These are phyloP conservation scores for Nannochloris sp. DNA, from an alignment of 139 green algal genomes.

Conservation along the genomic window DNA sequence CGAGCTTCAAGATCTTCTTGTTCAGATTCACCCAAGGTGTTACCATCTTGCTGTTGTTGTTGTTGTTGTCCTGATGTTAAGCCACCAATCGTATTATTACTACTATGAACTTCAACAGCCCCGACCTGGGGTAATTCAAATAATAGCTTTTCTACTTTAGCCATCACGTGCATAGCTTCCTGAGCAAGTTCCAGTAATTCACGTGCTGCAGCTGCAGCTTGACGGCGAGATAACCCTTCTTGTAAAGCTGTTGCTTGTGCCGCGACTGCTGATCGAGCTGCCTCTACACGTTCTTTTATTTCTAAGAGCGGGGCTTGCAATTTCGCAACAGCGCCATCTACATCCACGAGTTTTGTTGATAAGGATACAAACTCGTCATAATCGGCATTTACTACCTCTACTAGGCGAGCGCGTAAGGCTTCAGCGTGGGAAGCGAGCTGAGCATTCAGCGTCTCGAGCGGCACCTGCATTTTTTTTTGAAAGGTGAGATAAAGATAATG, in stretches of 20 bases:
- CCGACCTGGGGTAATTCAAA: conserved; percentile 43
- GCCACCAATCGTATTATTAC: too few relatives aligned
- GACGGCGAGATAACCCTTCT: conserved; percentile 54
- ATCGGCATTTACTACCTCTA: conserved; percentile 93
- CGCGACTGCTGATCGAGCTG: conserved; percentile 38
- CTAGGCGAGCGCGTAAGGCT: conserved; percentile 49
- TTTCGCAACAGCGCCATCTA: conserved; percentile 76
- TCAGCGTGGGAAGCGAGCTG: conserved; percentile 70
- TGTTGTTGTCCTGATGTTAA: neutral
- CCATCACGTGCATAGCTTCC: conserved; percentile 72
- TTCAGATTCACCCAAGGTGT: neutral
- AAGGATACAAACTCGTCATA: conserved; percentile 91
- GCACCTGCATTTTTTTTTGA: too few relatives aligned
- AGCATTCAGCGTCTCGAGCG: conserved; percentile 66
- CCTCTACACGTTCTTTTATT: conserved; percentile 42
- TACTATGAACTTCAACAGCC: too few relatives aligned
- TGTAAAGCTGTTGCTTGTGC: conserved; percentile 52
- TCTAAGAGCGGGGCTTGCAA: conserved; percentile 77
- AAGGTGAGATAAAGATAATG: neutral
- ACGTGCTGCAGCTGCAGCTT: conserved; percentile 57
- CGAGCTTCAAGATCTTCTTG: conserved; percentile 48
- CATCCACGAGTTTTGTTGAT: conserved; percentile 68
- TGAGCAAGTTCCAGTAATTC: conserved; percentile 74
- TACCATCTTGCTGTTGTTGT: neutral
- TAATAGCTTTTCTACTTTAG: conserved; percentile 94